phyloP scores from a whole-genome alignment of 169 alveolate genomes.

The Eimeria maxima region DNA sequence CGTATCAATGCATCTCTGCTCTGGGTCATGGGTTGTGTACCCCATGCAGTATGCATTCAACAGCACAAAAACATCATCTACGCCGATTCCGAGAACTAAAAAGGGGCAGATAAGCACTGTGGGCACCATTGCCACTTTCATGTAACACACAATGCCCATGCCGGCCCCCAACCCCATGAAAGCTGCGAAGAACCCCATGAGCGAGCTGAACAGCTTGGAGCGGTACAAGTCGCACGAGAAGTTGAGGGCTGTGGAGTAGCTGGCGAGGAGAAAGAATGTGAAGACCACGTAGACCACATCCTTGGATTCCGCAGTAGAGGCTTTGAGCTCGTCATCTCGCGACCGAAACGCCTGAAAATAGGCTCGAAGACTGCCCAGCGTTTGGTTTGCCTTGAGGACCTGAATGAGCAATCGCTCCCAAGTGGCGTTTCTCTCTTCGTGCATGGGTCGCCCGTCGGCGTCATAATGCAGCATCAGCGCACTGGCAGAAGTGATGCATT shows the following conservation, averaged over 20 bases:
- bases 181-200: slow-evolving; percentile 89
- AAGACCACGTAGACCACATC: slow-evolving; percentile 88
- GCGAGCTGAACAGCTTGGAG: slow-evolving; percentile 84
- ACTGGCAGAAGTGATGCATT: slow-evolving; percentile 85
- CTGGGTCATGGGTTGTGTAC: slow-evolving; percentile 86
- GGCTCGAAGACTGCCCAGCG: slow-evolving; percentile 85
- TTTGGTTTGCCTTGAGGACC: slow-evolving; percentile 86
- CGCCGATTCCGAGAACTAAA: slow-evolving; percentile 89
- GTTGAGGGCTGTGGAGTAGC: slow-evolving; percentile 86
- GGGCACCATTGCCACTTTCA: slow-evolving; percentile 88
- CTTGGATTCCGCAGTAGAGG: slow-evolving; percentile 86
- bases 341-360: slow-evolving; percentile 87
- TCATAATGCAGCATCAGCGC: slow-evolving; percentile 88
- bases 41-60: slow-evolving; percentile 87
- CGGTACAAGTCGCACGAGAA: slow-evolving; percentile 88
- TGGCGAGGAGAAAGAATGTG: slow-evolving; percentile 87
- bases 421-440: slow-evolving; percentile 85
- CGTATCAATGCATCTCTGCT: slow-evolving; percentile 86
- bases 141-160: slow-evolving; percentile 86
- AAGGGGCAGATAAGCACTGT: slow-evolving; percentile 88
- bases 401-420: slow-evolving; percentile 88
- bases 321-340: slow-evolving; percentile 88
- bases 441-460: slow-evolving; percentile 85
- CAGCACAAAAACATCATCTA: slow-evolving; percentile 88
- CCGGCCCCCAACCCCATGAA: slow-evolving; percentile 88